phyloP scores from a whole-genome alignment of 2,329 filamentous ascomycete species.

The Pseudogymnoascus sp. region DNA sequence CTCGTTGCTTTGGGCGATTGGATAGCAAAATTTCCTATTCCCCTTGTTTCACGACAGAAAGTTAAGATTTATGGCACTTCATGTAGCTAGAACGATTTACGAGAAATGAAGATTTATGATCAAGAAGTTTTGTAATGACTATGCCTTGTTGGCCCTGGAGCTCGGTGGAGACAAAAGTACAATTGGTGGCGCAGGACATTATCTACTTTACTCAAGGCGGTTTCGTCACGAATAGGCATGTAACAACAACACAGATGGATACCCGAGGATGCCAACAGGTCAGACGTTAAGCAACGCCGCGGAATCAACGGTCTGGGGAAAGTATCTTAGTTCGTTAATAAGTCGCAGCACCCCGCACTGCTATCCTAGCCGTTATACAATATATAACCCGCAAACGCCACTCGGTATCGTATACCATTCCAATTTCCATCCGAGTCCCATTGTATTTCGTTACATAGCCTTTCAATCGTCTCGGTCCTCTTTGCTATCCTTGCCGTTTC shows the following conservation, averaged over 20 bases:
- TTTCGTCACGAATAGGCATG: neutral
- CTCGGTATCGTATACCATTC: slow-evolving; percentile 2
- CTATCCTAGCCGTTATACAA: neutral
- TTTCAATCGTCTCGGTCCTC: slow-evolving; percentile 13
- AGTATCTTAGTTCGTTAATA: slow-evolving; percentile 2
- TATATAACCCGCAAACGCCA: slow-evolving; percentile 1
- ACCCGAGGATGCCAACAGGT: neutral
- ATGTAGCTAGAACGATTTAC: slow-evolving; percentile 1
- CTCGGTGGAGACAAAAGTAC: neutral
- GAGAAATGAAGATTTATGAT: neutral
- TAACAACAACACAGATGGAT: neutral
- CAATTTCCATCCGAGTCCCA: neutral
- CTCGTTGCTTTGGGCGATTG: neutral
- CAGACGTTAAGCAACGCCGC: neutral
- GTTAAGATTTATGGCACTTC: neutral
- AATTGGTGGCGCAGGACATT: neutral
- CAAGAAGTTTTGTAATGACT: neutral
- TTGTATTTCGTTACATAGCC: neutral
- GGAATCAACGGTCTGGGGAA: neutral
- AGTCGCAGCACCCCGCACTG: neutral
- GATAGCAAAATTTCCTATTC: neutral
- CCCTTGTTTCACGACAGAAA: neutral
- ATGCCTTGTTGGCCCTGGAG: neutral
- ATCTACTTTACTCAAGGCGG: neutral
- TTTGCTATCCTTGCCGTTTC: slow-evolving; percentile 21